A percentile compares a stretch with the other conserved stretches of the same genome.
Evolutionary conservation across 805 yeast species (phyloP).

Genomic region (Nematodospora valgi): DNA sequence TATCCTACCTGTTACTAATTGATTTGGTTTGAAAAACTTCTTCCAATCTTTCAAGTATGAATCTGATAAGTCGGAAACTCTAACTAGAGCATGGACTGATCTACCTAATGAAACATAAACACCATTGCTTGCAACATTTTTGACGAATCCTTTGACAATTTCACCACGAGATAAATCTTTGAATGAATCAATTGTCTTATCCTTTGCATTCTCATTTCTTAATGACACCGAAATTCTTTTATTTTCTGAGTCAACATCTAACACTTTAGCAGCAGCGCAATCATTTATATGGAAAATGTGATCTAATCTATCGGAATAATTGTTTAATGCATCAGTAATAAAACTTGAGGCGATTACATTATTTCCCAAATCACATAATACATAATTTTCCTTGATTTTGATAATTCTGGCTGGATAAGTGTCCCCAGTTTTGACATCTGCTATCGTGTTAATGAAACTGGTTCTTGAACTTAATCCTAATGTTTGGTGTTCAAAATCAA

Average conservation of each 20-base stretch:
- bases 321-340: conserved; percentile 74
- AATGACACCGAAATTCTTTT: conserved; percentile 62
- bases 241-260: conserved; percentile 43
- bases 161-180: conserved; percentile 65
- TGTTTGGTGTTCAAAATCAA: conserved; percentile 53
- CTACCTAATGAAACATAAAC: conserved; percentile 75
- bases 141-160: conserved; percentile 77
- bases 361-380: conserved; percentile 68
- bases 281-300: conserved; percentile 49
- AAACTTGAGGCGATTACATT: conserved; percentile 60
- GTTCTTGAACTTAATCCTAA: conserved; percentile 50
- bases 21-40: conserved; percentile 64
- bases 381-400: conserved; percentile 55
- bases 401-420: conserved; percentile 60
- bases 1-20: conserved; percentile 72
- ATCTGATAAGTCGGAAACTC: conserved; percentile 79
- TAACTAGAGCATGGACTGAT: conserved; percentile 70
- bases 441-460: conserved; percentile 35
- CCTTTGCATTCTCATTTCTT: conserved; percentile 50
- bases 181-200: conserved; percentile 45
- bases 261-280: conserved; percentile 55
- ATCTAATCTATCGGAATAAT: conserved; percentile 53
- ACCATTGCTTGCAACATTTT: conserved; percentile 70
- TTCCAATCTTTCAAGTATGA: conserved; percentile 85
- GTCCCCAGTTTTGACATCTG: conserved; percentile 53